Conservation (phyloP, 805 yeast genomes). For the Teunomyces panamensis region DNA sequence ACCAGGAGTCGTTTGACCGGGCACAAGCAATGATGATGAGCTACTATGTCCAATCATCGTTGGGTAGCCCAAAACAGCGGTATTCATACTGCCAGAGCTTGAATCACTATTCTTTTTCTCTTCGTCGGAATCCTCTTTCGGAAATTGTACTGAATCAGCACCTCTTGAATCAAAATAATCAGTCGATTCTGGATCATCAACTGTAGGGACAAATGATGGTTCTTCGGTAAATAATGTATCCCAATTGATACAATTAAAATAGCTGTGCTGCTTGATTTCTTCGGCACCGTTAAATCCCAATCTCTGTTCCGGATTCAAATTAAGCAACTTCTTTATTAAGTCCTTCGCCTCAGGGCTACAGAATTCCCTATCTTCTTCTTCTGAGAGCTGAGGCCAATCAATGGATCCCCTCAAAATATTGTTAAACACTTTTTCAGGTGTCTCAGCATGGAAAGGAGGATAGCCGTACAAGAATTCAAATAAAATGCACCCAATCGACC, state of each 20-base stretch:
- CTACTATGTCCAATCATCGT: conserved; percentile 5
- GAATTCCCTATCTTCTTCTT: conserved; percentile 48
- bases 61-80: conserved; percentile 15
- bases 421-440: conserved; percentile 78
- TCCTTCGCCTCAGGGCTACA: conserved; percentile 72
- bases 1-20: conserved; percentile 4
- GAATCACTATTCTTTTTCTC: conserved; percentile 22
- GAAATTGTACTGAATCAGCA: conserved; percentile 67
- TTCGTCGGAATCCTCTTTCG: conserved; percentile 43
- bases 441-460: conserved; percentile 87
- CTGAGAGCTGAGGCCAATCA: conserved; percentile 76
- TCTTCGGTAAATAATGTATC: conserved; percentile 61
- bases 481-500: conserved; percentile 95
- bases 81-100: conserved; percentile 3
- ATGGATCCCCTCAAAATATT: conserved; percentile 73
- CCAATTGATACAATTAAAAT: conserved; percentile 76
- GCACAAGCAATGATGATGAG: conserved; percentile 9
- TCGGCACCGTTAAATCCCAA: conserved; percentile 76
- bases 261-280: conserved; percentile 78
- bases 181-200: conserved; percentile 79
- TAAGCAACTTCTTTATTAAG: conserved; percentile 60
- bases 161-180: conserved; percentile 92
- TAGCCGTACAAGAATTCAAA: conserved; percentile 90
- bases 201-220: conserved; percentile 79
- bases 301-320: conserved; percentile 61